A percentile compares a stretch with the other conserved stretches of the same genome.
phyloP scores from a whole-genome alignment of 2,329 filamentous ascomycete species.

The Cladosporium velox region DNA sequence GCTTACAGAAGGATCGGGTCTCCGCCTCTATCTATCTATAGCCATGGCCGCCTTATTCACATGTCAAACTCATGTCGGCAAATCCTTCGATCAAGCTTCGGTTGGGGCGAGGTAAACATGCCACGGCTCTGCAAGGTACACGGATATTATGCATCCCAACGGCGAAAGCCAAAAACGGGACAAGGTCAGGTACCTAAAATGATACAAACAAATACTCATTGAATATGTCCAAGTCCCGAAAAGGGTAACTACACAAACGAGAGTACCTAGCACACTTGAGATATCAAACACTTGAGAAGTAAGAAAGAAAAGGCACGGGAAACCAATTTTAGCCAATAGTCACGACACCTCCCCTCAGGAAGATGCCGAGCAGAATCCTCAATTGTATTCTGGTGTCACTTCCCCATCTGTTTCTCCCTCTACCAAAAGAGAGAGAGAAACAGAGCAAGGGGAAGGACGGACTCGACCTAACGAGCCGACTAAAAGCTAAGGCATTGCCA shows the following conservation, averaged over 20 bases:
- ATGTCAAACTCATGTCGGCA: neutral
- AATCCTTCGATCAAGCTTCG: neutral
- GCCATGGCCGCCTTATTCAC: neutral
- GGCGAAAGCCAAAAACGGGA: neutral
- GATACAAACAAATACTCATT: too few species aligned
- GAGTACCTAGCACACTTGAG: too few species aligned
- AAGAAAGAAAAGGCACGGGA: neutral
- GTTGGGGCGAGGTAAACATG: neutral
- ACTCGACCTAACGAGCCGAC: constrained; percentile 21
- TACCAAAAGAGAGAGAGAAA: neutral
- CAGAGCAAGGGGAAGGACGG: constrained; percentile 1
- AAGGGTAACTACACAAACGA: neutral
- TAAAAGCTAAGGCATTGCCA: constrained; percentile 15
- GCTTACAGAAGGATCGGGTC: neutral
- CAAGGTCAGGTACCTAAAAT: neutral
- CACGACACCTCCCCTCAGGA: neutral
- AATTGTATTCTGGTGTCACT: constrained; percentile 14
- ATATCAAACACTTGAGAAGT: neutral
- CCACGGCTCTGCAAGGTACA: neutral
- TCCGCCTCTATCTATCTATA: neutral
- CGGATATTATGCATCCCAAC: neutral
- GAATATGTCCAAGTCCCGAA: neutral
- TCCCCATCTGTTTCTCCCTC: neutral
- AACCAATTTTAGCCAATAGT: constrained; percentile 8
- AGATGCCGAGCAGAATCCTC: constrained; percentile 14